Evolutionary conservation across 768 basidiomycete genomes (phyloP), one percentile per base, ranked within the genome.

Genomic region (Naganishia kalamii): DNA sequence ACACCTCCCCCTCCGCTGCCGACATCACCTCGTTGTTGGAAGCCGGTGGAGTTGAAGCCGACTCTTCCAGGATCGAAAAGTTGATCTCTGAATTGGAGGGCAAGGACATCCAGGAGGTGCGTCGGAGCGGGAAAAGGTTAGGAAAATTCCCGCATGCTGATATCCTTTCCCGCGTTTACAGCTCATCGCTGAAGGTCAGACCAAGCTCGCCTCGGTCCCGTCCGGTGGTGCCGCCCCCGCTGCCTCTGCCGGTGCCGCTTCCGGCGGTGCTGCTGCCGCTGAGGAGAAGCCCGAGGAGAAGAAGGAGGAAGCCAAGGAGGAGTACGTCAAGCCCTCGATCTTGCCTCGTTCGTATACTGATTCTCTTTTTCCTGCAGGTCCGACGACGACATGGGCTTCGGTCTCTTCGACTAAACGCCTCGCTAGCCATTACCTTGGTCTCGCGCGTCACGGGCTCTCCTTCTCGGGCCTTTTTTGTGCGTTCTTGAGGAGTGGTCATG

Each of bases 311-410:
- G 87, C 81, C 73, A 80, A 92, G 83, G 88, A 93, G 84, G 86
- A 85, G 77, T 88, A 89, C 78, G 89, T 92, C 79, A 43, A 23
- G 15, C 21, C 15, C 17, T 12, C 35, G 21, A 35, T 40, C 13
- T 52, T 23, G 19, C 6, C 37, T 17, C 21, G 30, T 17, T 57
- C 51, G 17, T 54, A 27, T 50, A 65, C 3, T 57, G 35, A 4
- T 15, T 21, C 35, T 60, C n/a, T 49, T 25, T 37, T 66, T 60
- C 29, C 40, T 8, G 88, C 90, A 81, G 90, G 93, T 90, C 89
- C 62, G 92, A 94, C 84, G 93, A 96, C 73, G 93, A 96, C 82
- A 96, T 96, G 92, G 76, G 92, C 83, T 97, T 97, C 81, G 92
- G 92, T 82, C 85, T 96, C 70, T 96, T 96, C 84, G 92, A 96